Evolutionary conservation across 2,329 filamentous ascomycete genomes (phyloP), one percentile per base, ranked within the genome.

Genomic region (Xylaria sp.): DNA sequence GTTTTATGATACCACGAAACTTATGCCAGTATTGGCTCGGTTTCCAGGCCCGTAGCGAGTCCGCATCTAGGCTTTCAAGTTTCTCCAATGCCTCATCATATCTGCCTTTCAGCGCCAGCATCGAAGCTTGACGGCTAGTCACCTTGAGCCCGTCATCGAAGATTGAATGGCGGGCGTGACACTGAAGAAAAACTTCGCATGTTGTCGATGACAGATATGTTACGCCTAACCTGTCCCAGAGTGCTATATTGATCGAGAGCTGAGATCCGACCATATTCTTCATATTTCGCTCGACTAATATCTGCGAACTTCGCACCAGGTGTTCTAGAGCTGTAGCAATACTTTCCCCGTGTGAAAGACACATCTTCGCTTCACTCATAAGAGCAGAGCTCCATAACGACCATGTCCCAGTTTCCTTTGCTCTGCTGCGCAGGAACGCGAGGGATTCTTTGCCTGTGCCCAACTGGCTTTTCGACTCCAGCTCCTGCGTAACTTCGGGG

Each of bases 381-480:
- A 97, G 82, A 1, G 93, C 92, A 2, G 93, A 94, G 76, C 92
- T 93, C 81, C 95, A 89, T 2, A 97, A 82, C 60, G 90, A 89
- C 88, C 93, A 96, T 88, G 96, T 94, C 63, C 93, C 92, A 0
- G 89, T 88, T 76, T 97, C 94, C 75, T 90, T 94, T 2, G 95
- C 92, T 78, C 96, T 96, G 18, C 90, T 87, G 71, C 95, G 93
- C 45, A 98, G 85, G 74, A 96, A 97, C 0, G 89, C 86, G 7
- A 97, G 85, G 0, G 90, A 93, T 76, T 97, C 94, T 72, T 91
- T 91, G 61, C 94, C 92, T 39, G 89, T 90, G 0, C 91, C 93
- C 9, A 94, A 83, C 84, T 93, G 90, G 65, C 89, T 93, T 74
- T 87, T 90, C 45, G 91, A 90, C 69, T 90, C 91, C 6, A 91